Base-by-base conservation (phyloP, 192 early-diverging fungal genomes). In the Coemansia sp. region DNA sequence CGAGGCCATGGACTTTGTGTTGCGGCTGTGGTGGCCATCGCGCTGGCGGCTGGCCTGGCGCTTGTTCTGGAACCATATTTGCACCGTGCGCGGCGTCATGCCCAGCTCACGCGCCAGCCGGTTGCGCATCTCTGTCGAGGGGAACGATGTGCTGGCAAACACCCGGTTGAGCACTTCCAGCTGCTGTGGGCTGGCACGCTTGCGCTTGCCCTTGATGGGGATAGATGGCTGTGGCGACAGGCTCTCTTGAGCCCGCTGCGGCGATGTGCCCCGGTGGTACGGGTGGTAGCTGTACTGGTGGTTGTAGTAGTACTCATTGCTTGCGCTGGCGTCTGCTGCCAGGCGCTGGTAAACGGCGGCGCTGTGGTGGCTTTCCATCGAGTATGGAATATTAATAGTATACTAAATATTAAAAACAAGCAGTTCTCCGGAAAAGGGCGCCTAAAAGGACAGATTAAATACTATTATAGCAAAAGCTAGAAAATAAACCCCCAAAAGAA, bases 21-120 rank as follows among this genome's bases (percentile, higher is more conserved):
- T 70, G 61, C 68, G 70, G 65, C 63, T 64, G 55, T 68, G 78
- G 55, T 79, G 67, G 49, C 70, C 66, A 57, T 72, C 76, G 48
- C 84, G 72, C 63, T 83, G 81, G 23, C 83, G 81, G 39, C 85
- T 83, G 46, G 84, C 84, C 63, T 94, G 93, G 30, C 94, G 83
- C 63, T 86, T 87, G 80, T 97, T 97, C 69, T 97, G 94, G 71
- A 97, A 97, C 94, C 94, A 97, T 49, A 97, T 91, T 76, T 97
- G 94, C 16, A 97, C 89, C 0, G 89, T 91, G 36, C 93, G 84
- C 16, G 92, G 91, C 35, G 87, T 86, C 94, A 97, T 94, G 40
- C 86, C 85, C 40, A 92, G 83, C 49, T 88, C 80, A 50, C 83
- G 80, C 53, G 89, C 91, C 0, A 97, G 78, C 19, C 84, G 79